Base-by-base conservation (phyloP, 2,329 filamentous ascomycete genomes). In the Epichloe sibirici region DNA sequence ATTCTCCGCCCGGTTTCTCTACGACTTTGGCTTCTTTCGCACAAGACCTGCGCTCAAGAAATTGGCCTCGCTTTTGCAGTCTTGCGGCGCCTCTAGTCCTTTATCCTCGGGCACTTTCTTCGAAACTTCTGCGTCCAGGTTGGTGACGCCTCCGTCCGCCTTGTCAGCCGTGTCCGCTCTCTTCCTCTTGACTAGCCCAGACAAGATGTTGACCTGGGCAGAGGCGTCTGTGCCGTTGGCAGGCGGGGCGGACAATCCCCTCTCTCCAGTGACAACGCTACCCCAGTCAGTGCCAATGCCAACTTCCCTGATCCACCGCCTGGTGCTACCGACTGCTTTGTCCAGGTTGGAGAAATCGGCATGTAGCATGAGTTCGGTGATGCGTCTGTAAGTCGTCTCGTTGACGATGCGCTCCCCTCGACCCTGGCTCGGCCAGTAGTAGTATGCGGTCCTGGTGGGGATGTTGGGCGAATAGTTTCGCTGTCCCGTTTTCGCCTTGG, bases 341-440 rank as follows among this genome's bases (percentile, higher is more conserved):
- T 79, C 77, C 3, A 82, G 66, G 8, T 77, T 84, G 1, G 80
- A 74, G 65, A 93, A 93, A 64, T 90, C 86, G 0, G 90, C 77
- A 53, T 85, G 80, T 5, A 90, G 74, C 0, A 93, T 72, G 9
- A 88, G 69, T 58, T 89, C 86, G 21, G 81, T 74, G 8, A 82
- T 78, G 11, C 85, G 78, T 56, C 82, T 81, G 67, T 89, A 90
- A 48, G 77, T 75, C 28, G 73, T 70, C 23, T 85, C 79, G 12
- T 79, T 75, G 3, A 90, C 74, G 11, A 88, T 72, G 17, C 80
- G 73, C 48, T 79, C 74, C 0, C 85, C 86, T 13, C 85, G 74
- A 3, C 81, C 82, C 23, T 74, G 69, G 0, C 69, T 59, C 0
- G 81, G 81, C 85, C 85, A 89, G 51, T 69, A 71, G 62, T 85